Conservation (phyloP, 805 yeast genomes). For the Candida maris region DNA sequence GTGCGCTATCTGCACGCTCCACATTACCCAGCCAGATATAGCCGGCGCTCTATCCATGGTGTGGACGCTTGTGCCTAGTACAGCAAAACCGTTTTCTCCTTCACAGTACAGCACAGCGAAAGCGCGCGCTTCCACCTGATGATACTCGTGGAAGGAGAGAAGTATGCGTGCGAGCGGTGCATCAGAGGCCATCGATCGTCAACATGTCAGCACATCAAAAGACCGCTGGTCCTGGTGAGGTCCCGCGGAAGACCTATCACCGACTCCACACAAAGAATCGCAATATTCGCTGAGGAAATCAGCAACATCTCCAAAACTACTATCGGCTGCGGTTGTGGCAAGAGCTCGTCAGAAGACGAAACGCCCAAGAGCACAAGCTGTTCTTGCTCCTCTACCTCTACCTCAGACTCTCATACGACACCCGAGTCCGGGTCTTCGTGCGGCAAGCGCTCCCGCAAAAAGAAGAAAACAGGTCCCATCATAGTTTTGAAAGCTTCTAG, state of each 20-base stretch:
- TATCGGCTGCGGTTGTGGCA: not conserved
- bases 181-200: constrained; percentile 92
- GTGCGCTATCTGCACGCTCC: too few relatives aligned
- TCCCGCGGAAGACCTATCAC: constrained; percentile 84
- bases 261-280: constrained; percentile 54
- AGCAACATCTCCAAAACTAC: constrained; percentile 2
- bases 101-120: too few relatives aligned
- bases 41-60: too few relatives aligned
- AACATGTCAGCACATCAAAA: constrained; percentile 72
- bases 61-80: too few relatives aligned
- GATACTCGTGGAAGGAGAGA: constrained; percentile 76
- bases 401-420: constrained; percentile 1
- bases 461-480: constrained; percentile 20
- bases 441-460: constrained; percentile 5
- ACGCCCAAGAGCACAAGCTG: constrained; percentile 1
- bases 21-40: too few relatives aligned
- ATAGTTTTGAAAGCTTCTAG: constrained; percentile 33
- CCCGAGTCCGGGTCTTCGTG: not conserved
- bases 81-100: too few relatives aligned
- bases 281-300: constrained; percentile 47
- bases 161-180: constrained; percentile 82
- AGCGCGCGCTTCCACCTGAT: too few relatives aligned
- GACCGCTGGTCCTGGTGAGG: constrained; percentile 82
- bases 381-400: constrained; percentile 4
- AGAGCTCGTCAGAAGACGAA: not conserved